Percentiles rank a stretch among this genome's conserved stretches.
These are phyloP conservation scores for Penicillium salamii DNA, from an alignment of 495 filamentous ascomycete species.

Conservation along the genomic window DNA sequence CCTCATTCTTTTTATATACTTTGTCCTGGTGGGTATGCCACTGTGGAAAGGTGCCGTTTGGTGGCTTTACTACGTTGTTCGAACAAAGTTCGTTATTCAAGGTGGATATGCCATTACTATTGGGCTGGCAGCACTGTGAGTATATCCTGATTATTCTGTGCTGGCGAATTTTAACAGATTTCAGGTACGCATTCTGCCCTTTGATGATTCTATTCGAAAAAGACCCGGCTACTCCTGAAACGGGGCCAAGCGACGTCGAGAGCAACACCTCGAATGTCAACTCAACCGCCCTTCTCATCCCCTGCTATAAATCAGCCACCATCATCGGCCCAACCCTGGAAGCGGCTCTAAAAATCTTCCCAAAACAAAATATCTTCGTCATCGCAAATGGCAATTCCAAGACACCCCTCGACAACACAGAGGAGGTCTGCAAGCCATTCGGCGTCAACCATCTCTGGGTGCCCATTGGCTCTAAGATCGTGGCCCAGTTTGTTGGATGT, in stretches of 20 bases:
- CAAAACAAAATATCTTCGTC: constrained; percentile 42
- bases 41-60: constrained; percentile 43
- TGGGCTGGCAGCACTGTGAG: constrained; percentile 32
- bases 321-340: constrained; percentile 42
- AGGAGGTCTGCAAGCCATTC: constrained; percentile 41
- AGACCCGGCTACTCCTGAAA: constrained; percentile 17
- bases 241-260: constrained; percentile 7
- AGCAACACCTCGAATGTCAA: constrained; percentile 16
- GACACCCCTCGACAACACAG: constrained; percentile 40
- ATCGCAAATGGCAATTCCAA: constrained; percentile 43
- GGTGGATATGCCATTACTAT: constrained; percentile 38
- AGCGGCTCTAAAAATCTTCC: constrained; percentile 47
- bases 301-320: constrained; percentile 44
- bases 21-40: constrained; percentile 39
- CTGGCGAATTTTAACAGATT: background rate
- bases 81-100: constrained; percentile 32
- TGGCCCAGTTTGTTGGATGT: constrained; percentile 47
- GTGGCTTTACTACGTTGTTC: constrained; percentile 38
- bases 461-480: constrained; percentile 41
- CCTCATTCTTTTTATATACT: constrained; percentile 33
- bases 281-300: constrained; percentile 46
- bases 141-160: too few relatives aligned
- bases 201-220: constrained; percentile 38
- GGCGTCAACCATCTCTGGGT: constrained; percentile 42
- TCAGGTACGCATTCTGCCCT: constrained; percentile 38